These are phyloP conservation scores for Bipolaris sorokiniana DNA, from an alignment of 2,329 filamentous ascomycete species.

Conservation along the genomic window DNA sequence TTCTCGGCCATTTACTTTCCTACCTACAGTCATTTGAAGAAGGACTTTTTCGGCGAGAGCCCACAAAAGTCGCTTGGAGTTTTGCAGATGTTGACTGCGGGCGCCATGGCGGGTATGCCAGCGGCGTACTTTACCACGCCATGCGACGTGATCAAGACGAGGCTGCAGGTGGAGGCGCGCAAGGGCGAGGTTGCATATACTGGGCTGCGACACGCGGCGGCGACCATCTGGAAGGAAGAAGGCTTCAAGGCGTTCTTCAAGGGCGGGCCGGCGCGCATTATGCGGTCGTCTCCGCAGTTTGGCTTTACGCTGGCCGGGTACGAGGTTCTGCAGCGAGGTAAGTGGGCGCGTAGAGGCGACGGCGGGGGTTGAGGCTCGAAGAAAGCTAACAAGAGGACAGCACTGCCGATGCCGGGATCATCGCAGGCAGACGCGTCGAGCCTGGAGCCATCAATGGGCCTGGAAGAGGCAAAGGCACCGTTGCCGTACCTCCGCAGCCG, in stretches of 20 bases:
- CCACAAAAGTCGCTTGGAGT: constrained; percentile 86
- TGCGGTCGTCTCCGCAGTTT: constrained; percentile 95
- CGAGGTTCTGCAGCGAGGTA: constrained; percentile 78
- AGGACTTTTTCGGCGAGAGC: constrained; percentile 90
- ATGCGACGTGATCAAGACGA: constrained; percentile 98
- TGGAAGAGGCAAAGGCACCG: constrained; percentile 68
- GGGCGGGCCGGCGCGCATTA: constrained; percentile 91
- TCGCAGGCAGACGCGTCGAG: constrained; percentile 55
- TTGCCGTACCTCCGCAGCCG: constrained; percentile 74
- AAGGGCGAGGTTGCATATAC: constrained; percentile 93
- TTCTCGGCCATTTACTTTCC: constrained; percentile 99
- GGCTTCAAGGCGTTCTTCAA: constrained; percentile 98
- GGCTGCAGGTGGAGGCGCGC: constrained; percentile 93
- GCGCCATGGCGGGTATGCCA: constrained; percentile 74
- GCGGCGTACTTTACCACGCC: constrained; percentile 87
- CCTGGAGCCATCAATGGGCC: constrained; percentile 66
- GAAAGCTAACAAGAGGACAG: constrained; percentile 4
- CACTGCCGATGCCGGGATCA: constrained; percentile 79
- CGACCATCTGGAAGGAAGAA: constrained; percentile 85
- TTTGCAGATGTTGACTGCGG: constrained; percentile 87
- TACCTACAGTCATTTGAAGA: constrained; percentile 92
- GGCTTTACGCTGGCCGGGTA: constrained; percentile 97
- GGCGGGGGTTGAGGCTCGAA: neutral
- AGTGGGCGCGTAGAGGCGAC: constrained; percentile 4
- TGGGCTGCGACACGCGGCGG: constrained; percentile 82